Evolutionary conservation across 2,329 filamentous ascomycete species (phyloP), one percentile per base, ranked within the genome.

Genomic region (Fusarium pilosicola): DNA sequence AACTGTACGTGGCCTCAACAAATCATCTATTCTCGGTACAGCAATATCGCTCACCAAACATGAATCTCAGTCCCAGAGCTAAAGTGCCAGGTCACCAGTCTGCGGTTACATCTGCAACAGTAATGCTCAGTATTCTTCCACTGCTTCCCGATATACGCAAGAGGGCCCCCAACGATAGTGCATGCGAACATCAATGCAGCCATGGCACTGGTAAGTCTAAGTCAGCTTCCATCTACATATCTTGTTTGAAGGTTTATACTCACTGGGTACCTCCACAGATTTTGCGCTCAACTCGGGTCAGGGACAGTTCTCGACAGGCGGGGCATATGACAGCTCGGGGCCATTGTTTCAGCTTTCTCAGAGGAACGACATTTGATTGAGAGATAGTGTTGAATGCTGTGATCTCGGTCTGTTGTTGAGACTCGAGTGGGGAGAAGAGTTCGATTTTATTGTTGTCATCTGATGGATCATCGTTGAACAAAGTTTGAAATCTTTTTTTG

Each of bases 41-140:
- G 7, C n/a, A 12, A 36, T 13, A 22, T 26, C 11, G 32, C 28
- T 48, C 44, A 76, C 52, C 71, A 77, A 3, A 77, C 73, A 62
- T 77, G 76, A 55, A 77, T 74, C 14, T 77, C 76, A 0, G 74
- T 77, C 1, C 76, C 76, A 3, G 72, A 70, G 11, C 65, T 65
- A 22, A 77, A 77, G 26, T 77, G 76, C 44, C 69, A 73, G 5
- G 76, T 77, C 0, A 44, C 76, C 26, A 77, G 28, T 34, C 76
- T 74, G 20, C 68, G 57, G 8, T 76, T 74, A 44, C 76, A 77
- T 32, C 76, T 68, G 28, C 76, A 77, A 26, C 76, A 77, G 17
- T 77, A 77, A 51, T 77, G 76, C 42, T 77, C 76, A 10, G 59
- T 46, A n/a, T 77, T 65, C 55, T 77, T 77, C 62, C 75, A 77